phyloP scores from a whole-genome alignment of 2,329 filamentous ascomycete genomes.

The Fusarium xyrophilum region DNA sequence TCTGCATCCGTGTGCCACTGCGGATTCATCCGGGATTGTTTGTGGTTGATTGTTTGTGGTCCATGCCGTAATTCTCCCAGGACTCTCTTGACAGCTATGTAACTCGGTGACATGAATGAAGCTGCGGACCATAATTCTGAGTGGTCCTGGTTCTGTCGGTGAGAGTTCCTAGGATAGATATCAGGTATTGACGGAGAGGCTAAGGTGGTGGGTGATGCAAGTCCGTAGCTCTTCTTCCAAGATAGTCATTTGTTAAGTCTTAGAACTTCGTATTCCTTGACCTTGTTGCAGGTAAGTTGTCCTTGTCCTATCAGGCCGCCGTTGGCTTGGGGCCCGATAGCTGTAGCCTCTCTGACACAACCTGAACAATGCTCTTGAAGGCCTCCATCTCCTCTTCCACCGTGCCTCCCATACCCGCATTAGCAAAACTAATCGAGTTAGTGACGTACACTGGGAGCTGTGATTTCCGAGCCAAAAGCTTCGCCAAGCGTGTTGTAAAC shows the following conservation, averaged over 20 bases:
- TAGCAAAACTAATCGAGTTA: constrained; percentile 81
- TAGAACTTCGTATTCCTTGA: background rate
- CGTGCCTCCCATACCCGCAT: constrained; percentile 76
- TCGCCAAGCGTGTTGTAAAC: constrained; percentile 85
- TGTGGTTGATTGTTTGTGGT: constrained; percentile 17
- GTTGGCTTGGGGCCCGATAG: constrained; percentile 19
- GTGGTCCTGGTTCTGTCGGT: background rate
- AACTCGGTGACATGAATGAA: constrained; percentile 7
- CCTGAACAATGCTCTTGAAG: constrained; percentile 75
- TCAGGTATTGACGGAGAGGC: background rate
- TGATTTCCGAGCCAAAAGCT: constrained; percentile 77
- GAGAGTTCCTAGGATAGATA: background rate
- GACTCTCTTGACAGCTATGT: constrained; percentile 30
- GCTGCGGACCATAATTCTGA: background rate
- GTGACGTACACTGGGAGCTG: constrained; percentile 85
- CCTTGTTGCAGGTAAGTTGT: background rate
- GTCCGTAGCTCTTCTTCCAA: background rate
- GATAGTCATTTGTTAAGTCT: background rate
- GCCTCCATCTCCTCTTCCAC: constrained; percentile 96
- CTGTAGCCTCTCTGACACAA: constrained; percentile 55
- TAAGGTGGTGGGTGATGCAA: background rate
- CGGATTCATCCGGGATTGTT: constrained; percentile 22
- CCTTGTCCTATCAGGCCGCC: background rate
- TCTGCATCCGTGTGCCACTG: constrained; percentile 25
- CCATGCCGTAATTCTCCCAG: constrained; percentile 29